phyloP scores from a whole-genome alignment of 1,139 yeast species.

The Yamadazyma pseudoaaseri region DNA sequence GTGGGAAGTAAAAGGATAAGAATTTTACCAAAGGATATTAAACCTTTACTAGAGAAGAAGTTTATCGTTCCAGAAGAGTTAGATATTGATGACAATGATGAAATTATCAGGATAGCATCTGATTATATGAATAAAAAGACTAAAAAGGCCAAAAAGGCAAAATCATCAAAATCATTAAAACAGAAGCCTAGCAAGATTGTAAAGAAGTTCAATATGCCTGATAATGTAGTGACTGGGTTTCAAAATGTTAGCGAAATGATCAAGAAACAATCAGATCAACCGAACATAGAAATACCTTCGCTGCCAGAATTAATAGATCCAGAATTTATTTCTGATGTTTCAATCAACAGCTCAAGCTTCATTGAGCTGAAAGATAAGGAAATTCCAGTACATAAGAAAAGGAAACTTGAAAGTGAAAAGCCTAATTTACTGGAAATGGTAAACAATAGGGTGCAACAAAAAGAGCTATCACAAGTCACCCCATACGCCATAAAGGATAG shows the following conservation, averaged over 20 bases:
- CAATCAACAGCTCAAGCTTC: too few species aligned
- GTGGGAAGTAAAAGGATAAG: conserved; percentile 51
- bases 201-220: conserved; percentile 72
- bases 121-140: conserved; percentile 33
- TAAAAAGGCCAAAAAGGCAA: conserved; percentile 15
- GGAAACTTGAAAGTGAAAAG: too few species aligned
- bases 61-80: conserved; percentile 69
- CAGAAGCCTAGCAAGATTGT: conserved; percentile 16
- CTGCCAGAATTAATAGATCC: conserved; percentile 11
- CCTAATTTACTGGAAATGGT: too few species aligned
- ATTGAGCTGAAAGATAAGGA: too few species aligned
- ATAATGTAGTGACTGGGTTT: conserved; percentile 71
- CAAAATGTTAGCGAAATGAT: conserved; percentile 54
- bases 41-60: conserved; percentile 56
- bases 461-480: too few species aligned
- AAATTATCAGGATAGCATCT: conserved; percentile 63
- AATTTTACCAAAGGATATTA: conserved; percentile 57
- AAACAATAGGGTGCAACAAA: too few species aligned
- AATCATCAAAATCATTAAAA: conserved; percentile 10
- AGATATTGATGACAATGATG: conserved; percentile 62
- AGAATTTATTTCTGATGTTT: conserved; percentile 3
- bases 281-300: conserved; percentile 9
- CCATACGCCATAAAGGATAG: too few species aligned
- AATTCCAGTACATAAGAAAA: too few species aligned
- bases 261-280: conserved; percentile 24